Base-by-base conservation (phyloP, 2,329 filamentous ascomycete genomes). In the Clarireedia paspali region DNA sequence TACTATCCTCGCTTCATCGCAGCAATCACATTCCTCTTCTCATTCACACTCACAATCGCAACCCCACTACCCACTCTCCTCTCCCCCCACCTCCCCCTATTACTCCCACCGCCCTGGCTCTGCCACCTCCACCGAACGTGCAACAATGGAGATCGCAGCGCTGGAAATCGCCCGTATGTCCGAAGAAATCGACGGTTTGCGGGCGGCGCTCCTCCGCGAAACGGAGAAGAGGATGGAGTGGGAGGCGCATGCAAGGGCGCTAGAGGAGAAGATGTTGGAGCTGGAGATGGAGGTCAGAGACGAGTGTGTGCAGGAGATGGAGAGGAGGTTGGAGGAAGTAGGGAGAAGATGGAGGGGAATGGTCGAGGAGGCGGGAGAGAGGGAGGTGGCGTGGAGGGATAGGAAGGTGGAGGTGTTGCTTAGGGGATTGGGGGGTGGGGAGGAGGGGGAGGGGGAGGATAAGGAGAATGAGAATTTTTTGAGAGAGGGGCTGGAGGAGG, bases 291-390 rank as follows among this genome's bases (percentile, higher is more conserved):
- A 87, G 5, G 82, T 97, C 30, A 85, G 94, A 23, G 92, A 96
- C 66, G 92, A 97, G 63, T 92, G 91, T 64, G 91, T 85, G 63
- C 77, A 75, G 2, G 94, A 96, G 67, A 95, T 95, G 75, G 94
- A 99, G 67, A 76, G 81, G 57, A 81, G 83, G 10, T 78, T 96
- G 47, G 81, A 84, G 20, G 74, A 85, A 12, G 91, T 96, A 69
- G 82, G 89, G 70, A 79, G 81, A 9, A 78, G 89, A n/a, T 96
- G 90, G 88, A 87, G 92, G 68, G 81, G 80, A 0, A 87, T 83
- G 0, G 81, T 91, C 70, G 87, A 89, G 17, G 82, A 87, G 5
- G 91, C 96, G 69, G 80, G 83, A 59, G 91, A 95, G 64, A 81
- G 84, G 46, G 84, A 84, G 52, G 90, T 96, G 59, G 88, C 89